Percentiles rank a stretch among this genome's conserved stretches.
Evolutionary conservation across 2,329 filamentous ascomycete species (phyloP).

Genomic region (Hortaea werneckii): DNA sequence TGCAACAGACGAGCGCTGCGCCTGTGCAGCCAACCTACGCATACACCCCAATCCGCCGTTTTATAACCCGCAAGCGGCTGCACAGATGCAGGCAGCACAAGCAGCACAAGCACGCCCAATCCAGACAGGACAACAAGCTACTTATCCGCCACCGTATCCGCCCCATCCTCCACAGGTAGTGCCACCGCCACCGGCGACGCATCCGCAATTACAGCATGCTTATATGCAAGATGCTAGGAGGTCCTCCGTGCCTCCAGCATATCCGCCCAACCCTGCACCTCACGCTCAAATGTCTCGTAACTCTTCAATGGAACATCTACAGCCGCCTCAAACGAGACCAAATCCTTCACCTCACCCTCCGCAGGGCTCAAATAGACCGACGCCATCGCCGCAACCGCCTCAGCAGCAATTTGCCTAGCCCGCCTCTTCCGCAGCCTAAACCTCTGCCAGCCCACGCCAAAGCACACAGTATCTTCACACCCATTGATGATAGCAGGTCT

Average conservation of each 20-base stretch:
- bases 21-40: conserved; percentile 54
- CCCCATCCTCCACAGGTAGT: conserved; percentile 15
- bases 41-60: conserved; percentile 80
- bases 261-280: conserved; percentile 46
- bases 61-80: conserved; percentile 56
- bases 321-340: conserved; percentile 21
- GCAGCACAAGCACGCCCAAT: conserved; percentile 17
- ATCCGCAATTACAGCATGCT: conserved; percentile 49
- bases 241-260: conserved; percentile 62
- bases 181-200: conserved; percentile 18
- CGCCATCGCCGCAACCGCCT: conserved; percentile 42
- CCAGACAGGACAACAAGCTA: conserved; percentile 15
- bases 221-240: conserved; percentile 70
- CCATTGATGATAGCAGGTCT: conserved; percentile 86
- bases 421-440: conserved; percentile 51
- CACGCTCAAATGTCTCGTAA: conserved; percentile 42
- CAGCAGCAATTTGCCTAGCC: conserved; percentile 42
- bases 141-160: conserved; percentile 21
- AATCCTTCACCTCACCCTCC: conserved; percentile 28
- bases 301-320: conserved; percentile 13
- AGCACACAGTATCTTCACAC: conserved; percentile 90
- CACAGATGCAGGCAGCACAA: conserved; percentile 32
- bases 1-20: conserved; percentile 48
- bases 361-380: conserved; percentile 19
- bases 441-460: conserved; percentile 51